phyloP scores from a whole-genome alignment of 179 eudicot species.

The Heliamphora pulchella region DNA sequence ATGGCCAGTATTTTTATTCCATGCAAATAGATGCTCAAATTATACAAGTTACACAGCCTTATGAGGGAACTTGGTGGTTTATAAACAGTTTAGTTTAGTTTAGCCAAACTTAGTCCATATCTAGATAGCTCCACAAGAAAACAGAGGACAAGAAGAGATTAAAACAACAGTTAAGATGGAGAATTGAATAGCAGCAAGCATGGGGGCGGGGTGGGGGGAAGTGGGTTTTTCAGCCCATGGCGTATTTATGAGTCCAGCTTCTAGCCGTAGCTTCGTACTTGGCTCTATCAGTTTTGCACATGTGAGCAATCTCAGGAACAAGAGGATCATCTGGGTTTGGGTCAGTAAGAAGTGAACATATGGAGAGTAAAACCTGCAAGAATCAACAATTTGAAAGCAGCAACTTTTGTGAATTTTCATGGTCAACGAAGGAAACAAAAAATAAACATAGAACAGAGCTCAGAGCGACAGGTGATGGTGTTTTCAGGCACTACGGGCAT shows the following conservation, averaged over 20 bases:
- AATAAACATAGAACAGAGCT: no score
- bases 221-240: conserved; percentile 28
- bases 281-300: conserved; percentile 48
- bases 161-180: not conserved
- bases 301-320: conserved; percentile 61
- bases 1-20: not conserved
- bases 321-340: conserved; percentile 77
- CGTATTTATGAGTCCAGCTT: conserved; percentile 66
- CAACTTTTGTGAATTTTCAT: not conserved
- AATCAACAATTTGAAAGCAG: not conserved
- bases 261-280: conserved; percentile 62
- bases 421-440: no score
- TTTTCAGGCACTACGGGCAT: no score
- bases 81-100: no score
- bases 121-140: not conserved
- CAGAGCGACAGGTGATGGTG: no score
- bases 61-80: not conserved
- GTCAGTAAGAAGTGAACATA: conserved; percentile 61
- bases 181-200: not conserved
- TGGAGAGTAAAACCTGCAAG: conserved; percentile 53
- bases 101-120: not conserved
- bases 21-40: conserved; percentile 4
- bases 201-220: not conserved
- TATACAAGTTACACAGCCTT: not conserved
- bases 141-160: not conserved